A percentile compares a stretch with the other conserved stretches of the same genome.
Conservation (phyloP, 257 asterid species). For the Solanum chilense region DNA sequence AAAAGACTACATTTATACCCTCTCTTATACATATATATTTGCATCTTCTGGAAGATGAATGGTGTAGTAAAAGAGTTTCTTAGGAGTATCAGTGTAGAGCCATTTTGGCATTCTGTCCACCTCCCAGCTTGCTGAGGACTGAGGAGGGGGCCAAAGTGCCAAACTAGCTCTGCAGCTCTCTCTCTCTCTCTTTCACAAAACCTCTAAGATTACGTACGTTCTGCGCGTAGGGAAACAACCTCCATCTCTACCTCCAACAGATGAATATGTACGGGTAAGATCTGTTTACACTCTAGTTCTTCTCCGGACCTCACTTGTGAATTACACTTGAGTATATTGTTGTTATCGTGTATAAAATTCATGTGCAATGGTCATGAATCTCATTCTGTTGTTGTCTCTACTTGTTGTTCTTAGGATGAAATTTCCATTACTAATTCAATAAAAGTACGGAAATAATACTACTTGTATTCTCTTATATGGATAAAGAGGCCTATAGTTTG, state of each 20-base stretch:
- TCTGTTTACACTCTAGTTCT: background rate
- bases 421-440: background rate
- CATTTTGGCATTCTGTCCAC: constrained; percentile 71
- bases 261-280: background rate
- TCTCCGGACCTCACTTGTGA: background rate
- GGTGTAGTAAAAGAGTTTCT: constrained; percentile 1
- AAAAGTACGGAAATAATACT: background rate
- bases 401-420: background rate
- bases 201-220: background rate
- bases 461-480: background rate
- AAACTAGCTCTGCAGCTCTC: constrained; percentile 34
- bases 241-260: background rate
- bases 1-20: too few species aligned
- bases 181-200: constrained; percentile 19
- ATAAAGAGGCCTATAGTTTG: background rate
- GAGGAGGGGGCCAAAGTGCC: constrained; percentile 52
- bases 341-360: background rate
- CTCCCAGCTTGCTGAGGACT: constrained; percentile 16
- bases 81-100: constrained; percentile 36
- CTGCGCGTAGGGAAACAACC: background rate
- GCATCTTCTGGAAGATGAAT: background rate
- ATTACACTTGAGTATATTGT: background rate
- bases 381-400: background rate
- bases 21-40: background rate
- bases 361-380: background rate